Conservation (phyloP, 257 asterid genomes). For the Parsonsia alboflavescens region DNA sequence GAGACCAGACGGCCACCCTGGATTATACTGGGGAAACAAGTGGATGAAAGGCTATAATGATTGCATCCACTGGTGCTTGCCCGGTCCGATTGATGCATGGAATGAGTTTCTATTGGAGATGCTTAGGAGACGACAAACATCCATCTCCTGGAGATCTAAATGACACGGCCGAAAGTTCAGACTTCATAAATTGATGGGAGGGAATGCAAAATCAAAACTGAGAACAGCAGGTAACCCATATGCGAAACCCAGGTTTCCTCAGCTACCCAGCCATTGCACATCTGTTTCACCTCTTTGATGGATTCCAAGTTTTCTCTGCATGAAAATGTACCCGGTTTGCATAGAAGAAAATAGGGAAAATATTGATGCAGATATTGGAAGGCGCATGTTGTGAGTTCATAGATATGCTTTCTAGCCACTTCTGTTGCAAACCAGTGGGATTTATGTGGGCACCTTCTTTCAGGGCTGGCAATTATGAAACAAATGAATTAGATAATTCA, state of each 20-base stretch:
- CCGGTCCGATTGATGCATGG: slow-evolving; percentile 51
- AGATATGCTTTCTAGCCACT: not conserved
- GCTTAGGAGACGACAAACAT: slow-evolving; percentile 10
- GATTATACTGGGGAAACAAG: slow-evolving; percentile 27
- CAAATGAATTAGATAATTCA: not conserved
- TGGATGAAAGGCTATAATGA: slow-evolving; percentile 45
- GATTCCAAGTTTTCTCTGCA: not conserved
- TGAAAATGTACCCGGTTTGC: not conserved
- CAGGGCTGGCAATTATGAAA: not conserved
- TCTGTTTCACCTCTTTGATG: not conserved
- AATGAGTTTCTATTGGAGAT: slow-evolving; percentile 31
- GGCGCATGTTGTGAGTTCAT: not conserved
- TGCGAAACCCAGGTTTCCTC: not conserved
- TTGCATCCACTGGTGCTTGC: slow-evolving; percentile 52
- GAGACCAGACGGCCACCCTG: slow-evolving; percentile 52
- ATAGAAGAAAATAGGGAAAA: not conserved
- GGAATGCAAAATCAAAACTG: not conserved
- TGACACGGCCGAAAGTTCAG: not conserved
- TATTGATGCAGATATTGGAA: not conserved
- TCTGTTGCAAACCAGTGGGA: not conserved
- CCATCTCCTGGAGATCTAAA: not conserved
- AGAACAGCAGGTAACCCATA: not conserved
- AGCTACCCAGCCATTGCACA: not conserved
- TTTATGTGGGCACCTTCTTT: not conserved
- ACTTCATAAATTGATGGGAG: not conserved